These are phyloP conservation scores for Pholiota adiposa DNA, from an alignment of 1,284 basidiomycete species.

Conservation along the genomic window DNA sequence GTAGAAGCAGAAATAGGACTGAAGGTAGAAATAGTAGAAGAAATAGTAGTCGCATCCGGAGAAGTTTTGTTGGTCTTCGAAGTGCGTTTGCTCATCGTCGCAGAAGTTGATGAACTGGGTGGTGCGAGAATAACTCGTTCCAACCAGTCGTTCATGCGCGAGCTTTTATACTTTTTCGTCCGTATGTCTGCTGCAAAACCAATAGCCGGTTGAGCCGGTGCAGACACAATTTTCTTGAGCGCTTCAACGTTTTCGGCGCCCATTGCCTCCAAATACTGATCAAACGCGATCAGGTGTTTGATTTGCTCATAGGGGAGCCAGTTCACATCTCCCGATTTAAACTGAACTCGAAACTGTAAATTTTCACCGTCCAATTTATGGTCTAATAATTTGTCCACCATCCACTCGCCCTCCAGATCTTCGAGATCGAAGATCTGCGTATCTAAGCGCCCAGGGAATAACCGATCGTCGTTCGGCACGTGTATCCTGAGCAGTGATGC, in stretches of 20 bases:
- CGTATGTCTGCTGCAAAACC: background rate
- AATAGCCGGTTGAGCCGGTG: background rate
- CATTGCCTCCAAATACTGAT: conserved; percentile 21
- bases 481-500: conserved; percentile 25
- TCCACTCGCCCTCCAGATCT: conserved; percentile 21
- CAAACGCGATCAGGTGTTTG: conserved; percentile 13
- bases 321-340: conserved; percentile 24
- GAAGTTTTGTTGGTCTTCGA: no score
- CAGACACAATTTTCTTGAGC: background rate
- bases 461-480: conserved; percentile 26
- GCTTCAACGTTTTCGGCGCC: conserved; percentile 6
- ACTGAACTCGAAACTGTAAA: conserved; percentile 22
- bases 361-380: conserved; percentile 14
- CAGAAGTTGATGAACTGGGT: no score
- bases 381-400: conserved; percentile 16
- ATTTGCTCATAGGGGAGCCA: conserved; percentile 26
- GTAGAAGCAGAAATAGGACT: background rate
- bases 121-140: background rate
- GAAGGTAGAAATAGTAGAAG: background rate
- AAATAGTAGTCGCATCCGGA: background rate
- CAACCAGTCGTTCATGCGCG: background rate
- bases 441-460: conserved; percentile 27
- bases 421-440: conserved; percentile 20
- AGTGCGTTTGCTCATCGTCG: background rate
- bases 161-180: background rate